Percentiles rank a stretch among this genome's conserved stretches.
phyloP scores from a whole-genome alignment of 176 grass and related monocot species.

The Sorghum bicolor region DNA sequence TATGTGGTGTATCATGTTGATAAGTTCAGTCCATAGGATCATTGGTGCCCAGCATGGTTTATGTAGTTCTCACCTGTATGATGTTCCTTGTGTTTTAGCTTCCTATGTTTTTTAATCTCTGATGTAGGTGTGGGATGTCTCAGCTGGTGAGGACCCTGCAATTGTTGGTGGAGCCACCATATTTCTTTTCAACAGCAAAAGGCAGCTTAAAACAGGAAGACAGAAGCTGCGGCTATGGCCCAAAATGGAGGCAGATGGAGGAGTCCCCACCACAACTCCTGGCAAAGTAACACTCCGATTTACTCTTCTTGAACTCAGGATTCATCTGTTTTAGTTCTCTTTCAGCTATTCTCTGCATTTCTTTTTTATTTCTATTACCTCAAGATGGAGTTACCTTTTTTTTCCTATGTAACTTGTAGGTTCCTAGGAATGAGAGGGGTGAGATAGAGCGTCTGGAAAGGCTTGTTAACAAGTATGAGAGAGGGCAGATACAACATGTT shows the following conservation, averaged over 20 bases:
- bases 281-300: slow-evolving; percentile 58
- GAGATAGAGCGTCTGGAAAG: slow-evolving; percentile 91
- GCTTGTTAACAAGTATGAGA: slow-evolving; percentile 93
- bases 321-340: neutral
- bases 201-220: slow-evolving; percentile 80
- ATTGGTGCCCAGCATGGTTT: neutral
- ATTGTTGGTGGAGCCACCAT: slow-evolving; percentile 72
- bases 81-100: neutral
- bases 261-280: slow-evolving; percentile 78
- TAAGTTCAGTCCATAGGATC: neutral
- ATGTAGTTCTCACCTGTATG: neutral
- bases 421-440: slow-evolving; percentile 75
- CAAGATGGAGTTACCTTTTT: neutral
- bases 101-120: neutral
- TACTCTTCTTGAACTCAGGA: neutral
- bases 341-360: slow-evolving; percentile 1
- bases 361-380: slow-evolving; percentile 6
- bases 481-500: slow-evolving; percentile 85
- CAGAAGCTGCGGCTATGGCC: slow-evolving; percentile 80
- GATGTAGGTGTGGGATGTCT: slow-evolving; percentile 79
- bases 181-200: slow-evolving; percentile 95
- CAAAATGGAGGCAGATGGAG: slow-evolving; percentile 80
- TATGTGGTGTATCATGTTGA: neutral
- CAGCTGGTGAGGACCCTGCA: slow-evolving; percentile 44
- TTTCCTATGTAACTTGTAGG: slow-evolving; percentile 35